Evolutionary conservation across 2,329 filamentous ascomycete genomes (phyloP), one percentile per base, ranked within the genome.

Genomic region (Penicillium rolfsii): DNA sequence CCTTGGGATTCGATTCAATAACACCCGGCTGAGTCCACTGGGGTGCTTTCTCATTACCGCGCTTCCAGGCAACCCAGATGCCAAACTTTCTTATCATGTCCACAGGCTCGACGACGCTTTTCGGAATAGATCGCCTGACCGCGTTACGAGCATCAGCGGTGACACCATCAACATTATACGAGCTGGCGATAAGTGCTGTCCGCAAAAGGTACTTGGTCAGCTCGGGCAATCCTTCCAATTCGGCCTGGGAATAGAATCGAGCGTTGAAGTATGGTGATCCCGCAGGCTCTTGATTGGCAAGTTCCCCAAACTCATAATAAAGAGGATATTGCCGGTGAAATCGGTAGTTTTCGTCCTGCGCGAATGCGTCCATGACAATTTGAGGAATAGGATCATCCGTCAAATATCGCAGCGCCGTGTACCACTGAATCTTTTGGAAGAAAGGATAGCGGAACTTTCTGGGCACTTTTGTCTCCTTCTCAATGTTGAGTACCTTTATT

Each of bases 391-490:
- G 87, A 72, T 90, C 87, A 30, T 85, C 81, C 55, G 85, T 81
- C 40, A 90, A 78, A 67, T 89, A 90, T 66, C 85, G 83, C 69
- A 89, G 78, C n/a, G 84, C 81, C 1, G 86, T 82, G 66, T 87
- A 86, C 87, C 87, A 90, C 80, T 89, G 87, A 57, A 89, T 84
- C 69, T 87, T 88, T 71, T 89, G 87, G 72, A 89, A 90, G 72
- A 84, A 85, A 1, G 87, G 87, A 70, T 89, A 89, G 53, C 87
- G 80, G 71, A 89, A 89, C 66, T 87, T 88, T 65, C 82, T 78
- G 0, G 85, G 84, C 4, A 89, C 87, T 62, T 87, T 86, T 65
- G 87, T 89, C 58, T 83, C 83, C 72, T 88, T 89, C 71, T 90
- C 87, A 49, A 89, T 86, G 55, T 88, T 85, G 33, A 85, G 80